A percentile compares a stretch with the other conserved stretches of the same genome.
Evolutionary conservation across 164 flowering plant species (phyloP).

Genomic region (Platanus orientalis): DNA sequence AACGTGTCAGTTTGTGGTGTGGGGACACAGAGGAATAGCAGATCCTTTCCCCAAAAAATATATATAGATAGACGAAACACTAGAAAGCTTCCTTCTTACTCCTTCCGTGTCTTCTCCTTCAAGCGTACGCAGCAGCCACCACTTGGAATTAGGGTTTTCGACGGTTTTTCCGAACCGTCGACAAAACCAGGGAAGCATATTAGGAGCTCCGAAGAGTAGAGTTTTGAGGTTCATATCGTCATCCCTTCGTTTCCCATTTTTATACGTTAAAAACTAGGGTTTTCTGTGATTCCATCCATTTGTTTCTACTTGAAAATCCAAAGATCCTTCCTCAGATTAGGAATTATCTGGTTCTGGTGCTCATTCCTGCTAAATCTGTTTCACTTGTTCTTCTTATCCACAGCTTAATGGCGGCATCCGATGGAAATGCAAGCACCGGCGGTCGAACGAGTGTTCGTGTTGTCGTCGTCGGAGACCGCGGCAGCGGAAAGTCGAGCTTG

Average conservation of each 20-base stretch:
- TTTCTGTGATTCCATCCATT: no score
- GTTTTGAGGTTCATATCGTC: slow-evolving; percentile 1
- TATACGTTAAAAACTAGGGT: no score
- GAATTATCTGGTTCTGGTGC: no score
- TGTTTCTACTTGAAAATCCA: no score
- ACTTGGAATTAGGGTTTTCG: slow-evolving; percentile 27
- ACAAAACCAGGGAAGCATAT: background rate
- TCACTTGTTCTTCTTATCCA: background rate
- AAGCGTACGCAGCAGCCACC: slow-evolving; percentile 16
- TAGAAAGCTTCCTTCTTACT: slow-evolving; percentile 20
- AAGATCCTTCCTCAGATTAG: no score
- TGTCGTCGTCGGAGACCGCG: slow-evolving; percentile 76
- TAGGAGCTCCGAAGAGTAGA: background rate
- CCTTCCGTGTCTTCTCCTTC: slow-evolving; percentile 6
- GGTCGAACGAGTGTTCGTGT: slow-evolving; percentile 49
- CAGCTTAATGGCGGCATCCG: slow-evolving; percentile 37
- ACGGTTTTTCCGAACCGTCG: slow-evolving; percentile 3
- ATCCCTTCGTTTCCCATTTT: background rate
- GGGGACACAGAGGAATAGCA: no score
- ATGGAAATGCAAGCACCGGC: slow-evolving; percentile 17
- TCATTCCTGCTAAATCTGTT: background rate
- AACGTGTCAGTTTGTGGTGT: no score
- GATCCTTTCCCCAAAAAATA: no score
- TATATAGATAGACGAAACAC: no score
- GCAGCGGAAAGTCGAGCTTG: slow-evolving; percentile 81